Base-by-base conservation (phyloP, 176 grass and related monocot species). In the Carex kokanica region DNA sequence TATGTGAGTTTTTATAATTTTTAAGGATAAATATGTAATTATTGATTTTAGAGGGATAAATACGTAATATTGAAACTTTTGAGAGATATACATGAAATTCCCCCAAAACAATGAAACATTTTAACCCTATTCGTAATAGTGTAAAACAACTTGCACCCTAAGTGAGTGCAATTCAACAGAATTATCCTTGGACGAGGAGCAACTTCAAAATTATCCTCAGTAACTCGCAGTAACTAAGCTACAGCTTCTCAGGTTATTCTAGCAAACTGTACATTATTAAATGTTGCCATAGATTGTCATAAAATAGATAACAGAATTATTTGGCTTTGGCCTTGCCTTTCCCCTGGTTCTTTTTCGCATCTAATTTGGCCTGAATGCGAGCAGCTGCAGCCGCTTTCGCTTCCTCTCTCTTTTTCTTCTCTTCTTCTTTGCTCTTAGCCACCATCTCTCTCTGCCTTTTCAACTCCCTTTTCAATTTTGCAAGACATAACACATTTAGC, bases 351-450 rank as follows among this genome's bases (percentile, higher is more conserved):
- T 99, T 93, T 91, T 98, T 99, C 0, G 96, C 88, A 36, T 95
- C 96, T 58, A 99, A 85, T 84, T 98, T 98, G 85, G 96, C 93
- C 88, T 99, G 96, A 45, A 99, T 64, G n/a, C 93, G 88, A 32
- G 96, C 96, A 0, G 93, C 93, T 0, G 96, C 93, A 0, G 96
- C 83, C 0, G 96, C 93, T 74, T 95, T 99, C 11, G 96, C 96
- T 75, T 99, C 96, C 80, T 93, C 96, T 81, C 96, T 90, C 87
- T 93, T 99, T 86, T 85, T 99, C 78, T 95, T 99, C 78, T 93
- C 96, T 86, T 95, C 96, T 64, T 99, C 96, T 80, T 99, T 99
- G 77, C 78, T 81, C 45, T 91, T 88, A 47, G 89, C 96, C 60
- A 86, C 78, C 6, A 91, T 79, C 80, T 95, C 96, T 56, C 93